Base-by-base conservation (phyloP, 1,139 yeast genomes). In the Arxiozyma slooffiae region DNA sequence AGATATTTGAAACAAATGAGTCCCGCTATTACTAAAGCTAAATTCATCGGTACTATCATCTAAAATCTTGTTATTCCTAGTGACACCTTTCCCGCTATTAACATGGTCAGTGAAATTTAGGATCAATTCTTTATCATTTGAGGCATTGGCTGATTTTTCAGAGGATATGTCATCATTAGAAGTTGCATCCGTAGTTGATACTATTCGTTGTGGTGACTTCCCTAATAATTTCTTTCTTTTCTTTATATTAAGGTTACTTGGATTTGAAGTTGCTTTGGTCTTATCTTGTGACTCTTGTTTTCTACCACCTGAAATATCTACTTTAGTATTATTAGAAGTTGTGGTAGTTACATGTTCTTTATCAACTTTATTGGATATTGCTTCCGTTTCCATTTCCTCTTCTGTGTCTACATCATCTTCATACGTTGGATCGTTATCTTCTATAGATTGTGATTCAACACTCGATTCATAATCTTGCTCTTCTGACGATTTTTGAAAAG, bases 1-100 rank as follows among this genome's bases (percentile, higher is more conserved):
- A 23, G 67, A 67, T 34, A 64, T 60, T n/a, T 61, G 57, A 49
- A 64, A 64, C 1, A 58, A 54, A 43, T 62, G 62, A 46, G 60
- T 57, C 1, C 67, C 67, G 22, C 60, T 58, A 8, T 57, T 56
- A 50, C 62, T 61, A 40, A 64, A 64, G 38, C 66, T 60, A 42
- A 64, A 57, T 6, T 61, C 65, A 49, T 63, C n/a, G n/a, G n/a
- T n/a, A n/a, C n/a, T n/a, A n/a, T n/a, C n/a, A n/a, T n/a, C 68
- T 22, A 64, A 44, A 14, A 64, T 53, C 42, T 52, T 55, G 49
- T 61, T 60, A 21, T 55, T 57, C 50, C 60, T 55, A 7, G 56
- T 52, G 5, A 43, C 17, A 14, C 48, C 43, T 50, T 52, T 55
- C 16, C 49, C 54, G 46, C 57, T 57, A 42, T 55, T 50, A 24